Conservation (phyloP, 2,329 filamentous ascomycete species). For the Fusarium mangiferae region DNA sequence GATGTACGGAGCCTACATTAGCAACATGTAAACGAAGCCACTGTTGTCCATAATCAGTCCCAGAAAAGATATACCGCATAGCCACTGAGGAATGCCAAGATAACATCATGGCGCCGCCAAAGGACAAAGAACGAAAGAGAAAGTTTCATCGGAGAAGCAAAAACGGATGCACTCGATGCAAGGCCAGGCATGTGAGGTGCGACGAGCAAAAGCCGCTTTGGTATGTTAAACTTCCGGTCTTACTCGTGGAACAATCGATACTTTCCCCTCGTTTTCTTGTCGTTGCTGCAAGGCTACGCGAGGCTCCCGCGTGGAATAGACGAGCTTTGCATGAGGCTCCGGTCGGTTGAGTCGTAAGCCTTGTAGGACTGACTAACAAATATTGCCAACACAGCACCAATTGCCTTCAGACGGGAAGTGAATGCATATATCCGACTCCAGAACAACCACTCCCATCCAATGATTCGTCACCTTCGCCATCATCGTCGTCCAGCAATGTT, state of each 20-base stretch:
- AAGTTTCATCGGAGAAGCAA: slow-evolving; percentile 53
- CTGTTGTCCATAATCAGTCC: slow-evolving; percentile 13
- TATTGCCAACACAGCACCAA: slow-evolving; percentile 51
- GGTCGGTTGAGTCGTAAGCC: slow-evolving; percentile 8
- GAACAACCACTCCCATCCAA: slow-evolving; percentile 41
- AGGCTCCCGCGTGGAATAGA: slow-evolving; percentile 31
- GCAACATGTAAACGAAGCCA: slow-evolving; percentile 37
- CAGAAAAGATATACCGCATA: slow-evolving; percentile 29
- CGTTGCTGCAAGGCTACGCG: slow-evolving; percentile 36
- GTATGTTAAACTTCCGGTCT: slow-evolving; percentile 47
- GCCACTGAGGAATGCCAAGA: slow-evolving; percentile 22
- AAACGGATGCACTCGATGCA: slow-evolving; percentile 52
- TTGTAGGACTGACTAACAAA: slow-evolving; percentile 34
- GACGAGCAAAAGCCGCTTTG: slow-evolving; percentile 58
- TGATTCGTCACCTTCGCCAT: slow-evolving; percentile 36
- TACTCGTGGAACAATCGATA: slow-evolving; percentile 21
- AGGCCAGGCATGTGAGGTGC: slow-evolving; percentile 56
- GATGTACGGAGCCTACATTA: slow-evolving; percentile 38
- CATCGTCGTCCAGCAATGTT: slow-evolving; percentile 31
- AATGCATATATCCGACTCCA: slow-evolving; percentile 52
- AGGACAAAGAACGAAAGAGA: slow-evolving; percentile 51
- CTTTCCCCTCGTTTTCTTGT: slow-evolving; percentile 24
- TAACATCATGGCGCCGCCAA: slow-evolving; percentile 48
- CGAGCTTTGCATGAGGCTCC: slow-evolving; percentile 37
- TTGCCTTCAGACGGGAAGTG: slow-evolving; percentile 57